phyloP scores from a whole-genome alignment of 2,329 filamentous ascomycete species.

The Colletotrichum noveboracense region DNA sequence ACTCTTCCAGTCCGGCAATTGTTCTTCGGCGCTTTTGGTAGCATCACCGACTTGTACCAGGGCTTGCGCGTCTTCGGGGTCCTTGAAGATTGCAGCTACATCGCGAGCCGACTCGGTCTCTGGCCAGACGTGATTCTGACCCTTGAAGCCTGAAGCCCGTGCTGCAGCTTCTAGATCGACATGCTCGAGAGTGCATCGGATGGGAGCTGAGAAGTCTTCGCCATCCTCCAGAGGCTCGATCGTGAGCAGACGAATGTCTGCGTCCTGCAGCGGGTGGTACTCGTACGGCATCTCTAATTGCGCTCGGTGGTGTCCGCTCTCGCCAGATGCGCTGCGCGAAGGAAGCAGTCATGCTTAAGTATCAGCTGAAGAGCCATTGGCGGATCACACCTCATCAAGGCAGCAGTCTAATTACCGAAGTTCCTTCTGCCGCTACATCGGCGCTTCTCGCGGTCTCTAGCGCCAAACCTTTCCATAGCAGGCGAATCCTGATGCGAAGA shows the following conservation, averaged over 20 bases:
- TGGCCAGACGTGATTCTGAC: background rate
- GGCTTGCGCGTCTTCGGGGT: background rate
- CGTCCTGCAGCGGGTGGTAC: background rate
- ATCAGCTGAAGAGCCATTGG: background rate
- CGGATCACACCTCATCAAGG: background rate
- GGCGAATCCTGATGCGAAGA: accelerated
- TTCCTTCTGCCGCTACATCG: background rate
- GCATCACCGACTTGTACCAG: background rate
- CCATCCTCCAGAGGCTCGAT: background rate
- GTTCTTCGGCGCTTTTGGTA: background rate
- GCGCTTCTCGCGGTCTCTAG: background rate
- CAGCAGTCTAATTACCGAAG: background rate
- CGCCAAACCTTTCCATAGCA: background rate
- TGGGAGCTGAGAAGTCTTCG: background rate
- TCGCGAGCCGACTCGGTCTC: background rate
- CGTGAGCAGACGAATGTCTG: background rate
- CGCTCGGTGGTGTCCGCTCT: background rate
- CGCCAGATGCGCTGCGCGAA: background rate
- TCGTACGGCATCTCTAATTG: background rate
- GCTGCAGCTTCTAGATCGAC: accelerated
- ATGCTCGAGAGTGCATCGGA: background rate
- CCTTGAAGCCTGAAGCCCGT: background rate
- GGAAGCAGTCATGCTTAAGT: background rate
- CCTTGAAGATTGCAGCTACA: background rate
- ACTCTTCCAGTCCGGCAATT: background rate